Conservation (phyloP, 2,329 filamentous ascomycete species). For the Dactylellina parvicollis region DNA sequence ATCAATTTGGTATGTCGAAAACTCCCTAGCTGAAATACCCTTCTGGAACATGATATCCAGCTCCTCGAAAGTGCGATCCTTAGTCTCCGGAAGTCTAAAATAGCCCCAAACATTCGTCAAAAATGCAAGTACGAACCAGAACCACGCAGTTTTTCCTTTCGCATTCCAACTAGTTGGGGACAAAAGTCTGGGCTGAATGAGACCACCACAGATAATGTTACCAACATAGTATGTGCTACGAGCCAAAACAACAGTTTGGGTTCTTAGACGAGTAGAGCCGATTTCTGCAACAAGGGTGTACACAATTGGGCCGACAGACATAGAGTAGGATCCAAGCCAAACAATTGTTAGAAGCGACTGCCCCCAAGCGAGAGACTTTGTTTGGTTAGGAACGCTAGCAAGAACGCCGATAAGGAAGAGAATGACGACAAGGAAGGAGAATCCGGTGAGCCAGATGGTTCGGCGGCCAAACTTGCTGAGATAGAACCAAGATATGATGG, state of each 20-base stretch:
- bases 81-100: constrained; percentile 64
- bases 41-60: constrained; percentile 64
- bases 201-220: constrained; percentile 62
- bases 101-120: constrained; percentile 63
- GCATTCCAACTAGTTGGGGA: constrained; percentile 55
- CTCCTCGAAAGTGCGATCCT: constrained; percentile 64
- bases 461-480: constrained; percentile 63
- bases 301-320: constrained; percentile 64
- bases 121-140: constrained; percentile 62
- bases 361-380: constrained; percentile 61
- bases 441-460: constrained; percentile 63
- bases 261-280: constrained; percentile 64
- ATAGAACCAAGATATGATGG: constrained; percentile 63
- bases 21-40: constrained; percentile 62
- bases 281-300: constrained; percentile 65
- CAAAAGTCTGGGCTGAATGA: constrained; percentile 60
- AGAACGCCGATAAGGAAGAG: constrained; percentile 64
- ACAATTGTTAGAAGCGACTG: constrained; percentile 63
- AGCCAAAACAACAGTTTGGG: constrained; percentile 64
- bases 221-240: constrained; percentile 63
- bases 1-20: constrained; percentile 61
- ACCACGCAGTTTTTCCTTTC: constrained; percentile 60
- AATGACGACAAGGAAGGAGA: constrained; percentile 61
- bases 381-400: constrained; percentile 61
- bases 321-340: constrained; percentile 63